Conservation (phyloP, 805 yeast genomes). For the Kodamaea jinghongensis region DNA sequence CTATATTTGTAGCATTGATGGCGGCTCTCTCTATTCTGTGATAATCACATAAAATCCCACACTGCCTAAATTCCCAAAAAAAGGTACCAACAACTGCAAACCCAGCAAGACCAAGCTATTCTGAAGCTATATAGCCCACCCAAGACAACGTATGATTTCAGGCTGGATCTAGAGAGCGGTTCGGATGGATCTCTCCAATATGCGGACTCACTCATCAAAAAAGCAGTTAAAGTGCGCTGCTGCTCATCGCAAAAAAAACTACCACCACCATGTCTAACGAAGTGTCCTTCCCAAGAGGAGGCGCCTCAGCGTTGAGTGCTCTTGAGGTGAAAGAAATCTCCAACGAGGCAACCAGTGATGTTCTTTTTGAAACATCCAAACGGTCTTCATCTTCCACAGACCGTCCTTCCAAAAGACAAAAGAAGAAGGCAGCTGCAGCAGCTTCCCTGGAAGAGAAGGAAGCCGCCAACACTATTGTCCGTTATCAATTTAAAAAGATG, state of each 20-base stretch:
- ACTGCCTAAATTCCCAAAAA: too few relatives aligned
- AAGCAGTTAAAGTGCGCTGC: not conserved
- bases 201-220: too few relatives aligned
- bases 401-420: constrained; percentile 25
- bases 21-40: too few relatives aligned
- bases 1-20: too few relatives aligned
- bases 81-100: too few relatives aligned
- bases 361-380: constrained; percentile 58
- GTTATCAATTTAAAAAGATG: constrained; percentile 58
- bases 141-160: too few relatives aligned
- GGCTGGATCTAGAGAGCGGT: too few relatives aligned
- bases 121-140: too few relatives aligned
- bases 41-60: too few relatives aligned
- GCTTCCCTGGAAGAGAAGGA: constrained; percentile 18
- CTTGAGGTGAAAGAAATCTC: constrained; percentile 90
- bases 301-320: constrained; percentile 80
- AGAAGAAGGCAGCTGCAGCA: constrained; percentile 12
- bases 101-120: too few relatives aligned
- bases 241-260: not conserved
- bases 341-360: constrained; percentile 88
- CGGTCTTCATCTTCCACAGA: constrained; percentile 26
- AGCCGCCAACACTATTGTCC: constrained; percentile 48
- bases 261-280: constrained; percentile 30
- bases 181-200: too few relatives aligned
- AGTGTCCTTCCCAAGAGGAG: constrained; percentile 91